Base-by-base conservation (phyloP, 1,139 yeast species). In the Kodamaea fungicola region DNA sequence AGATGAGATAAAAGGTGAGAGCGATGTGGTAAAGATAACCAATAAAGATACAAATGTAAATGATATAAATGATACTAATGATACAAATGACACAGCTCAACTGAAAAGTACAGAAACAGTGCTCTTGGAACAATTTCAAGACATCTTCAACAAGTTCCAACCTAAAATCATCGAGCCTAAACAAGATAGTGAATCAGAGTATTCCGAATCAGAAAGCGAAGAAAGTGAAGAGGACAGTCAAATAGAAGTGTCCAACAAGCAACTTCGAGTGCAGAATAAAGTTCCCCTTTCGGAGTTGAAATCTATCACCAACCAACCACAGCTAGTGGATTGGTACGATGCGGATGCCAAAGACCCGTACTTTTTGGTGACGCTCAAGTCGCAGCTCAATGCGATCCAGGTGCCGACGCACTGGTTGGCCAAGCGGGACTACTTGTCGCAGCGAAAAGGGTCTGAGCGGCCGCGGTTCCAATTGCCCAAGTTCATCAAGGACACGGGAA, bases 331-430 rank as follows among this genome's bases (percentile, higher is more conserved):
- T 46, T 84, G 95, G 94, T 76, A 67, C 47, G 98, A 92, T 58
- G 83, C 81, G 2, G 94, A 90, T 61, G 85, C 97, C 0, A 72
- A 70, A 3, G 94, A 88, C 51, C 96, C 98, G 1, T 63, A 67
- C 35, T 57, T 89, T 21, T 66, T 81, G 10, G 78, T 86, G 0
- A 64, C 73, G 9, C 60, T 92, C 40, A 92, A 90, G 53, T 66
- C 83, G 0, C 66, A 70, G 30, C 79, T 79, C 33, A 87, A 88
- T 47, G 71, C 67, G 2, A 81, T 90, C 0, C 87, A 80, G 1
- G 89, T 90, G 0, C 97, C 98, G 0, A 57, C 63, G 0, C 95
- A 89, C 56, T 92, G 98, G 98, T 78, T 78, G 40, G 64, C 74
- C 9, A 88, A 88, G 52, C 64, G 87, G 37, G 96, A 87, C 34